Base-by-base conservation (phyloP, 1,139 yeast species). In the Blastobotrys raffinosifermentans region DNA sequence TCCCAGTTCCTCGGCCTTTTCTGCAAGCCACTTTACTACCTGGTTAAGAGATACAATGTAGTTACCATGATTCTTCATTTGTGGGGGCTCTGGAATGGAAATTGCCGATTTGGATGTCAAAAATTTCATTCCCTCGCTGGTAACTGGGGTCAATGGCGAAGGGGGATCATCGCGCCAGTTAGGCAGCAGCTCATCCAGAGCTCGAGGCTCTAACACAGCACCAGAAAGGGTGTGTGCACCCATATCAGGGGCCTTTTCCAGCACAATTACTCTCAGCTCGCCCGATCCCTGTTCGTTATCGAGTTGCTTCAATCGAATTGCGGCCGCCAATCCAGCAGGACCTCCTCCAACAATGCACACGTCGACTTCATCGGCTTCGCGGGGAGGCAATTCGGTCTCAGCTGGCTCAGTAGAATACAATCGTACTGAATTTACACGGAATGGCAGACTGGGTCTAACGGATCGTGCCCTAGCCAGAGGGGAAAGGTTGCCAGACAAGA, bases 271-370 rank as follows among this genome's bases (percentile, higher is more conserved):
- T 42, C 98, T 69, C 37, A 83, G 62, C 33, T 81, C 82, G 5
- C 83, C 85, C 13, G 63, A 57, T 2, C 84, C 91, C 11, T 71
- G 61, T 48, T 78, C 82, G 35, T 69, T 66, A 54, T 91, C 97
- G 32, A 89, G 64, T 55, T 86, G 96, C 58, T 91, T 91, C 50
- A 87, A 66, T 47, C 75, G 73, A 46, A 91, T 91, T 10, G 97
- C 98, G 1, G 98, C 81, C 1, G 96, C 91, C 39, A 91, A 68
- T 8, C 98, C 98, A 1, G 97, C 94, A 3, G 97, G 97, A 0
- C 98, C 98, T 29, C 94, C 98, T 26, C 98, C 98, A 1, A 91
- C 95, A 34, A 91, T 86, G 54, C 94, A 84, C 14, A 91, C 94
- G 58, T 91, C 98, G 11, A 86, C 96, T 25, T 74, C 72, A 52